phyloP scores from a whole-genome alignment of 2,329 filamentous ascomycete species.

The Epichloe elymi region DNA sequence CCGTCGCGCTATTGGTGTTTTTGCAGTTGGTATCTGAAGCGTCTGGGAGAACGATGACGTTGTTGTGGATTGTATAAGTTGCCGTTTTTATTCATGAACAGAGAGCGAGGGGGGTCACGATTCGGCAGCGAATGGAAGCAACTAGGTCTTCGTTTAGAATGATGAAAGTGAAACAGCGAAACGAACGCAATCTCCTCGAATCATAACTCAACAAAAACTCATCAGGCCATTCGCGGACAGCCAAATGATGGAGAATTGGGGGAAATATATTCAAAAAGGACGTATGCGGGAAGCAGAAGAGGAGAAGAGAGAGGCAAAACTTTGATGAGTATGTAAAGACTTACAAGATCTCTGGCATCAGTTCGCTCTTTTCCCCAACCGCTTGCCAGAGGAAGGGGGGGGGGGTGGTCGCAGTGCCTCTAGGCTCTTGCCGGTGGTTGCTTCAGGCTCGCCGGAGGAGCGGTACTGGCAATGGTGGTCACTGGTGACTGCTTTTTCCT shows the following conservation, averaged over 20 bases:
- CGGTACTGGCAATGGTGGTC: background rate
- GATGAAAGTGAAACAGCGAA: background rate
- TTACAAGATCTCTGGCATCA: conserved; percentile 8
- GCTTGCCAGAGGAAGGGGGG: background rate
- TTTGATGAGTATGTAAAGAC: background rate
- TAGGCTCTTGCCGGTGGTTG: background rate
- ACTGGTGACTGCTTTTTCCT: background rate
- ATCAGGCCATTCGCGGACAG: background rate
- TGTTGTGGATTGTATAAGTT: background rate
- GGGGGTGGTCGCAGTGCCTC: background rate
- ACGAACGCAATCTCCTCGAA: background rate
- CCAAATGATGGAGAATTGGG: background rate
- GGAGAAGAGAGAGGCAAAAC: background rate
- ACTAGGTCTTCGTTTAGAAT: background rate
- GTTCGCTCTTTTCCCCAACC: conserved; percentile 7
- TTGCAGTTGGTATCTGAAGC: too few relatives aligned
- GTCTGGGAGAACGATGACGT: background rate
- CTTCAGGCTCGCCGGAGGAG: background rate
- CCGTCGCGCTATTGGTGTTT: too few relatives aligned
- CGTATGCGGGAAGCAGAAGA: background rate
- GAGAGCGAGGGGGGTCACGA: background rate
- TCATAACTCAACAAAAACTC: background rate
- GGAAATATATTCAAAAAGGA: background rate
- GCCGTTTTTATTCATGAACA: background rate
- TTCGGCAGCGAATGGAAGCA: background rate